Base-by-base conservation (phyloP, 345 rosid genomes). In the Cardamine chenopodiifolia region DNA sequence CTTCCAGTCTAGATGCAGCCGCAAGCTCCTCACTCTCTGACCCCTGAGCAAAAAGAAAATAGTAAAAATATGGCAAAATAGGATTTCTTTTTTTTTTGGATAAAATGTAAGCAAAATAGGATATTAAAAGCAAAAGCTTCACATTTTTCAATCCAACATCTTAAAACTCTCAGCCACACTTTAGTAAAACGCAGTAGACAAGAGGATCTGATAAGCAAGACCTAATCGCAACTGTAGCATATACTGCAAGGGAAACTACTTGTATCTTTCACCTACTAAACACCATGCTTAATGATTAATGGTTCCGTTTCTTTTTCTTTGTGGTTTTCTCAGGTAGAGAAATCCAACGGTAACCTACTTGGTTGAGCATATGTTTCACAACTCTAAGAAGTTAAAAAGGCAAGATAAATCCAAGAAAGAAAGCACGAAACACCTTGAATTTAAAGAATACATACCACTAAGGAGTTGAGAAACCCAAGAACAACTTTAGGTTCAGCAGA, bases 11-110 rank as follows among this genome's bases (percentile, higher is more conserved):
- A 50, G 84, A 75, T 23, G 82, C 84, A 75, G 84, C 84, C 0
- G 79, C 77, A 50, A 83, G 82, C 63, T 78, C 84, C 50, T 73
- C 83, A 72, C 66, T 81, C 62, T 83, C 84, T 4, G 66, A 4
- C 26, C 86, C 86, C 84, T 83, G 72, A 39, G 44, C 40, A 73
- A 74, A 74, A 35, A 56, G 58, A 61, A 48, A 54, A 62, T 15
- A 45, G 59, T 62, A 31, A 26, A 61, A 40, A n/a, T 14, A 63
- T 34, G 53, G 61, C 48, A 74, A 25, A 25, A 25, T 25, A 25
- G 3, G 26, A 25, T 25, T 25, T 25, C 3, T 25, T 25, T 1
- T 25, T 25, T 25, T 25, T 25, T 25, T 1, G 26, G 26, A 25
- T 25, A 25, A 25, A 25, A 25, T 25, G 26, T 25, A 25, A 25